Evolutionary conservation across 192 early-diverging fungal genomes (phyloP).

Genomic region (Thoreauomyces humboldtii): DNA sequence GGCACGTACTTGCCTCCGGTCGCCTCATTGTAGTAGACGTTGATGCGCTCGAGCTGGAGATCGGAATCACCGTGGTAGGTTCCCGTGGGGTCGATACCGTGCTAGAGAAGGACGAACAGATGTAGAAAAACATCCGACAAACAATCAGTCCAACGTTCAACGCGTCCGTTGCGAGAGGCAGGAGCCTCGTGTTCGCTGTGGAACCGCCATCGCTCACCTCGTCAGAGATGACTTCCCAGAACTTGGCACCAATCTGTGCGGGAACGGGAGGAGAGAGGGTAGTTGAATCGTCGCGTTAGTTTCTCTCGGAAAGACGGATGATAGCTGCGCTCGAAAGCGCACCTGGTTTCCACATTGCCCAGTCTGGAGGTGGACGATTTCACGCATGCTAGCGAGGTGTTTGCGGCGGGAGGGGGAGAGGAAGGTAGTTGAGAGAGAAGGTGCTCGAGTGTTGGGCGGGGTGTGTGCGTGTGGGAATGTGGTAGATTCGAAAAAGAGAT

Average conservation of each 20-base stretch:
- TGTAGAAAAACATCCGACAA: too few relatives aligned
- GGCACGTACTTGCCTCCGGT: constrained; percentile 64
- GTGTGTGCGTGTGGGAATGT: too few relatives aligned
- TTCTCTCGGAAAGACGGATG: background rate
- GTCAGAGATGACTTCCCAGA: constrained; percentile 92
- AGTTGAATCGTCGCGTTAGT: background rate
- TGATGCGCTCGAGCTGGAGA: constrained; percentile 94
- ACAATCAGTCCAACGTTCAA: too few relatives aligned
- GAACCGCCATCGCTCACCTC: too few relatives aligned
- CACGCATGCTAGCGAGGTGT: constrained; percentile 48
- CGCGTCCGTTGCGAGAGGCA: too few relatives aligned
- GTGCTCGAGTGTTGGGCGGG: too few relatives aligned
- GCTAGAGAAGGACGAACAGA: too few relatives aligned
- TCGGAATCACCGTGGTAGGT: constrained; percentile 84
- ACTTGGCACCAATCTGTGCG: constrained; percentile 84
- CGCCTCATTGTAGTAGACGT: constrained; percentile 98
- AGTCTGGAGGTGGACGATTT: constrained; percentile 95
- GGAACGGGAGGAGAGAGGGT: background rate
- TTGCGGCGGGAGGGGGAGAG: too few relatives aligned
- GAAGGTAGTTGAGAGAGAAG: background rate
- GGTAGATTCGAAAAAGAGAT: too few relatives aligned
- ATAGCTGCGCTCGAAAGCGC: constrained; percentile 14
- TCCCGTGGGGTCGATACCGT: constrained; percentile 85
- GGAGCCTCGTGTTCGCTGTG: too few relatives aligned
- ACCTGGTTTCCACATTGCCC: constrained; percentile 96